phyloP scores from a whole-genome alignment of 2,329 filamentous ascomycete genomes.

The Gnomoniopsis smithogilvyi region DNA sequence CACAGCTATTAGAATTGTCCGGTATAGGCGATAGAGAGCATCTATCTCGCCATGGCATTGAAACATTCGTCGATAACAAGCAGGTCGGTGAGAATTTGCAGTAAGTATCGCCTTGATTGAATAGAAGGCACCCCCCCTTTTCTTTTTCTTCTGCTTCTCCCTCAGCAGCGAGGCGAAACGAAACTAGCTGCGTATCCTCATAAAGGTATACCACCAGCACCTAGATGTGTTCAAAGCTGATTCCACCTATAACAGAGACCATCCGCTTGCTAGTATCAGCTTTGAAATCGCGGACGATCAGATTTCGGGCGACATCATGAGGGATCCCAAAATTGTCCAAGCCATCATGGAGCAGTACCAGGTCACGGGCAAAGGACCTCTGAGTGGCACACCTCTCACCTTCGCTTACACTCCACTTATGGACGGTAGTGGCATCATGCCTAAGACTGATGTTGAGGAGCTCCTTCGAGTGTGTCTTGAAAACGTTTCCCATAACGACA shows the following conservation, averaged over 20 bases:
- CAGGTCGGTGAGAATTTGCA: constrained; percentile 37
- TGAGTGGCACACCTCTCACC: constrained; percentile 19
- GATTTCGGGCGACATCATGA: constrained; percentile 21
- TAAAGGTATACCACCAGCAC: neutral
- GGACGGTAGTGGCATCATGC: neutral
- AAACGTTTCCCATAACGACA: neutral
- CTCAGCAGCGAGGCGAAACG: neutral
- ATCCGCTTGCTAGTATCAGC: neutral
- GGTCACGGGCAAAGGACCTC: constrained; percentile 24
- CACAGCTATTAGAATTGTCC: constrained; percentile 13
- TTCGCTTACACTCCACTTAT: neutral
- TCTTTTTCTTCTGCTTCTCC: too few species aligned
- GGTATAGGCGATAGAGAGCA: neutral
- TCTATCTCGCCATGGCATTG: constrained; percentile 25
- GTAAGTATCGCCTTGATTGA: constrained; percentile 29
- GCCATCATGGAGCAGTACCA: constrained; percentile 23
- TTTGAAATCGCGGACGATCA: constrained; percentile 32
- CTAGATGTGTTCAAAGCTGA: neutral
- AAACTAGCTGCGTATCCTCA: too few species aligned
- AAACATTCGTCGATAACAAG: constrained; percentile 30
- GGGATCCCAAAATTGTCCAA: constrained; percentile 12
- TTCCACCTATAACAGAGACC: neutral
- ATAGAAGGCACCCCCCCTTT: too few species aligned
- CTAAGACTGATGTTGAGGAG: neutral
- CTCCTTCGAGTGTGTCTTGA: neutral